Conservation (phyloP, 202 grass and related monocot species). For the Setaria italica region DNA sequence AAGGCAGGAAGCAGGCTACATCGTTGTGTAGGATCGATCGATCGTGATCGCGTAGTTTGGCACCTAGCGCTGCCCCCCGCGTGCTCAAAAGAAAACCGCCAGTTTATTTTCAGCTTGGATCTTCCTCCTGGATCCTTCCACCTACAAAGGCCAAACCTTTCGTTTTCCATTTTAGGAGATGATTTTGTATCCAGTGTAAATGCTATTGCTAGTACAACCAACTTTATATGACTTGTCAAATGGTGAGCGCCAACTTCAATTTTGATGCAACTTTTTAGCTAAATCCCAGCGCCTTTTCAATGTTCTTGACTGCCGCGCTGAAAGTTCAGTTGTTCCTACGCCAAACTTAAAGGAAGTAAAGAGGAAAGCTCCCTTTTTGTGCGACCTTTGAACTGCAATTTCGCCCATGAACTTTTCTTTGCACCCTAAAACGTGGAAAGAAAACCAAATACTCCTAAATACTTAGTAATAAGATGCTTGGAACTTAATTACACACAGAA, state of each 20-base stretch:
- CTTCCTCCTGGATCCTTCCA: constrained; percentile 33
- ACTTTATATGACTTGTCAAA: constrained; percentile 40
- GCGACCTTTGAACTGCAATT: neutral
- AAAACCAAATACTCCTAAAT: neutral
- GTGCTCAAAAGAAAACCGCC: neutral
- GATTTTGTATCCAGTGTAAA: neutral
- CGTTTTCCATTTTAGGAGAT: neutral
- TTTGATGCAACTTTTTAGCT: constrained; percentile 11
- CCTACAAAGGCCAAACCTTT: neutral
- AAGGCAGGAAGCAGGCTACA: too few species aligned
- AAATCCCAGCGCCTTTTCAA: neutral
- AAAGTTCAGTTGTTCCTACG: neutral
- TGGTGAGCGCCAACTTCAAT: neutral
- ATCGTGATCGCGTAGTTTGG: neutral
- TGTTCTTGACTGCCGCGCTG: constrained; percentile 31
- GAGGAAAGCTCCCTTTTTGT: constrained; percentile 15
- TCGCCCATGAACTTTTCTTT: neutral
- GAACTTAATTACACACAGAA: neutral
- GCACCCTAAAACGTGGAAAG: neutral
- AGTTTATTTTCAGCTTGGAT: neutral
- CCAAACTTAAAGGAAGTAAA: neutral
- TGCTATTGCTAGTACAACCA: neutral
- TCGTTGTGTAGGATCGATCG: neutral
- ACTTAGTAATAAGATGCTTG: neutral
- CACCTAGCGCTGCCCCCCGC: neutral